Base-by-base conservation (phyloP, 768 basidiomycete genomes). In the Collybia mongolica region DNA sequence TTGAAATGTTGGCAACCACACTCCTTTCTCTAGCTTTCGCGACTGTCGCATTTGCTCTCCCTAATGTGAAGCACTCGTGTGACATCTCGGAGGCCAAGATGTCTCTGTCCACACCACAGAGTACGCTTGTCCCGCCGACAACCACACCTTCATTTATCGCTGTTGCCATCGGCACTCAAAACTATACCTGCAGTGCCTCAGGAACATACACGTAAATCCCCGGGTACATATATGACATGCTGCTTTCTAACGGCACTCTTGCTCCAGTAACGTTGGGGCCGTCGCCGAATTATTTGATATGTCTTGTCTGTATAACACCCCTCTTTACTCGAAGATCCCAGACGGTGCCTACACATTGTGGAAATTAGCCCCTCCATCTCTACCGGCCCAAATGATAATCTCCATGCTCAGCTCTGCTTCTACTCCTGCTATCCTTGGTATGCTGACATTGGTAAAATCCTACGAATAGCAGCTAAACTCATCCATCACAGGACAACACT, bases 271-370 rank as follows among this genome's bases (percentile, higher is more conserved):
- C 44, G 57, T 67, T 22, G 81, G 80, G 17, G 77, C 79, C 43
- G 62, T 76, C n/a, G 75, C 73, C 2, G 73, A 79, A 48, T 65
- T 84, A 9, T 79, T 77, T 61, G 83, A 85, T 59, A 64, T 76
- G 26, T 77, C 79, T 5, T 82, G 81, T 64, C 55, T 81, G 32
- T 70, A 68, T 23, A 46, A 54, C 15, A 56, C 59, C 7, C 44
- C 54, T 1, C 51, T 52, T 1, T 79, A 66, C 60, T 49, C 62
- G 37, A 51, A 26, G 9, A 47, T 71, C 46, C 67, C 73, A 24
- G 64, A 73, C 24, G 14, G 51, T 0, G 68, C 63, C 3, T 65
- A 57, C 46, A 41, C 49, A 5, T 15, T 56, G 2, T 73, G 73
- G 73, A 46, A 61, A 19, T 15, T 38, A 6, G 51, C 57, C 6